A percentile compares a stretch with the other conserved stretches of the same genome.
phyloP scores from a whole-genome alignment of 2,329 filamentous ascomycete genomes.

The Colletotrichum ledebouriae region DNA sequence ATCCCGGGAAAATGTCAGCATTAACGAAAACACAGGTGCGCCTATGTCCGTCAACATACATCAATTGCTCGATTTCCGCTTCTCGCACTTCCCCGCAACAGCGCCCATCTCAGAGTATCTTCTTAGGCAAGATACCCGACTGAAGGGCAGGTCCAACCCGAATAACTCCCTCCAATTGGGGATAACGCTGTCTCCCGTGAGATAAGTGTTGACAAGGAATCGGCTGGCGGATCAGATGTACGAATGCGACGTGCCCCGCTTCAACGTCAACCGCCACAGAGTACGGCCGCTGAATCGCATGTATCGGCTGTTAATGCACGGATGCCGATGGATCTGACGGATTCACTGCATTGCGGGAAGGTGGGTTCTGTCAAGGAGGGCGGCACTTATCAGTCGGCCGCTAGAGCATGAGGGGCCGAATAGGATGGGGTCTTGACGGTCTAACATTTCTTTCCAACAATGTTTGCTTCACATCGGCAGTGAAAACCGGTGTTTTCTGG shows the following conservation, averaged over 20 bases:
- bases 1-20: too few species aligned
- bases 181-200: constrained; percentile 19
- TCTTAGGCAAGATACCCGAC: background rate
- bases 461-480: constrained; percentile 8
- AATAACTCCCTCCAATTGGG: background rate
- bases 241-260: constrained; percentile 18
- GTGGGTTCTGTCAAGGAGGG: background rate
- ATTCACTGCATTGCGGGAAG: constrained; percentile 7
- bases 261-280: background rate
- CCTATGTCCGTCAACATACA: background rate
- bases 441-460: constrained; percentile 4
- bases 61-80: background rate
- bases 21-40: background rate
- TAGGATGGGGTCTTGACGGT: background rate
- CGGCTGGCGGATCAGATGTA: background rate
- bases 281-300: background rate
- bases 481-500: background rate
- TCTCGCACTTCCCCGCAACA: background rate
- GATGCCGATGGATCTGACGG: constrained; percentile 16
- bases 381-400: constrained; percentile 26
- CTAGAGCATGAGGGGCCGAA: constrained; percentile 26
- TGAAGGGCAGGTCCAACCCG: background rate
- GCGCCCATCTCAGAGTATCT: constrained; percentile 1
- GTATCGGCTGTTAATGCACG: constrained; percentile 30
- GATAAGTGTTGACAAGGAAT: constrained; percentile 16